Percentiles rank a stretch among this genome's conserved stretches.
phyloP scores from a whole-genome alignment of 148 eudicot genomes.

The Silene conica region DNA sequence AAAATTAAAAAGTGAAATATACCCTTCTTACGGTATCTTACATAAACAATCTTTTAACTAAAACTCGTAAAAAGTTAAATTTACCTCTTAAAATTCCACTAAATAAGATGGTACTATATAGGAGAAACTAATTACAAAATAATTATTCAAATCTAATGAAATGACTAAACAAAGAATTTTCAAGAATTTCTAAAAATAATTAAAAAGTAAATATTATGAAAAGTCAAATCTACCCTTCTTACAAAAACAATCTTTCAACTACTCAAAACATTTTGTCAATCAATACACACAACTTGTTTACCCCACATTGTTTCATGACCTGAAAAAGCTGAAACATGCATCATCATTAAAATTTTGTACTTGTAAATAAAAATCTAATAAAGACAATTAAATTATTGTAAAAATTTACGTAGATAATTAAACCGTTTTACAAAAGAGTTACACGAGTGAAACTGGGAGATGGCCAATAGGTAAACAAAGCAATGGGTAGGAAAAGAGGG shows the following conservation, averaged over 20 bases:
- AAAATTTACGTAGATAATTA: too few relatives aligned
- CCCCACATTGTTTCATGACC: constrained; percentile 5
- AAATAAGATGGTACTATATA: too few relatives aligned
- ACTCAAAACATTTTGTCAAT: constrained; percentile 5
- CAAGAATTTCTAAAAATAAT: neutral
- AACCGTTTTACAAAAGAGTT: neutral
- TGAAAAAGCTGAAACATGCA: neutral
- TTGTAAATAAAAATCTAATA: neutral
- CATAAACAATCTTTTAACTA: too few relatives aligned
- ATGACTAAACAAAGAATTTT: constrained; percentile 14
- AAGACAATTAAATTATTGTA: too few relatives aligned
- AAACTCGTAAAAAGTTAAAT: too few relatives aligned
- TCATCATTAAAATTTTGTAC: constrained; percentile 3
- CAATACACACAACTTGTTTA: constrained; percentile 16
- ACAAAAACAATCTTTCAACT: neutral
- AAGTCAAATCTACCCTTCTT: constrained; percentile 6
- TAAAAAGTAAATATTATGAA: neutral
- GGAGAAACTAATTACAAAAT: too few relatives aligned
- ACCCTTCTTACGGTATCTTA: too few relatives aligned
- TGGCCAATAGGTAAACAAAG: constrained; percentile 8
- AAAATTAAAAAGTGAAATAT: too few relatives aligned
- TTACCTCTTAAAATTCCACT: too few relatives aligned
- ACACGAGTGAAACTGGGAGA: neutral
- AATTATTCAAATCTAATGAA: neutral
- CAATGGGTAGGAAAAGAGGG: neutral